Conservation (phyloP, 441 rosid species). For the Pelargonium myrrhifolium region DNA sequence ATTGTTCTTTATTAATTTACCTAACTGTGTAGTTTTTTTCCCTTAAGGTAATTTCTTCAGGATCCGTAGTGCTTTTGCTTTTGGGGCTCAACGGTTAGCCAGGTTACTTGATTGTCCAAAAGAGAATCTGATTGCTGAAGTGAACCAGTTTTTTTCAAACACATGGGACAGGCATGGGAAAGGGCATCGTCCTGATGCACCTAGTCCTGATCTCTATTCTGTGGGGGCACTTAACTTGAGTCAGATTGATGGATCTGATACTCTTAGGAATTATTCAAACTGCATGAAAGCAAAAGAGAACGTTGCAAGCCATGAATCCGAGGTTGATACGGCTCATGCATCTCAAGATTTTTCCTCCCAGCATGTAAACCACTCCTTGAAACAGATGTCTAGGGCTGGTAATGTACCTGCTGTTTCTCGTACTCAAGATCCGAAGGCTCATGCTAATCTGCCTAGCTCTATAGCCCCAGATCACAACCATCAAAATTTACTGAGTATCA, state of each 20-base stretch:
- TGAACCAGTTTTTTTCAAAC: constrained; percentile 17
- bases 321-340: background rate
- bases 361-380: constrained; percentile 10
- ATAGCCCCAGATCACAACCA: constrained; percentile 6
- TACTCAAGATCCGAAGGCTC: constrained; percentile 3
- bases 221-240: background rate
- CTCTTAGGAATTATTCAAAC: constrained; percentile 8
- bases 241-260: constrained; percentile 12
- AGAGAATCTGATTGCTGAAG: constrained; percentile 17
- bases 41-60: constrained; percentile 18
- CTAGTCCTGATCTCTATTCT: constrained; percentile 7
- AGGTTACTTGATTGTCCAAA: constrained; percentile 18
- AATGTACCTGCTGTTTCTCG: constrained; percentile 6
- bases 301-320: background rate
- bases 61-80: constrained; percentile 20
- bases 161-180: constrained; percentile 19
- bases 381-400: constrained; percentile 14
- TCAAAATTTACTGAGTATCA: background rate
- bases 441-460: background rate
- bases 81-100: constrained; percentile 19
- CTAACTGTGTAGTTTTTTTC: constrained; percentile 6
- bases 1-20: background rate
- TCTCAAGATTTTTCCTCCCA: constrained; percentile 4
- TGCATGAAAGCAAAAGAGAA: constrained; percentile 9
- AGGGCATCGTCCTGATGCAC: constrained; percentile 17